Base-by-base conservation (phyloP, 768 basidiomycete species). In the Gymnopilus junonius region DNA sequence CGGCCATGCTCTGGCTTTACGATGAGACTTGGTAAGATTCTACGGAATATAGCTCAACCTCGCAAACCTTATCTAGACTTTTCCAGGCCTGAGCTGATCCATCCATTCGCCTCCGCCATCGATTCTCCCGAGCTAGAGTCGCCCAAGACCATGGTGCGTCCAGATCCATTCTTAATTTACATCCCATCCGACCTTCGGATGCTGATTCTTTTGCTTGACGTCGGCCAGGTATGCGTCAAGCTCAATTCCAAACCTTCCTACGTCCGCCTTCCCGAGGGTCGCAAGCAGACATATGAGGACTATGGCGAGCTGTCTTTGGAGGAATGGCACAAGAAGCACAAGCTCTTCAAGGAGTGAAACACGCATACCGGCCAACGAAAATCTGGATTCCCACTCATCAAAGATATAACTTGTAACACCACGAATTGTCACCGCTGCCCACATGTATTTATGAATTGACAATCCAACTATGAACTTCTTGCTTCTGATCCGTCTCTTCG, bases 51-150 rank as follows among this genome's bases (percentile, higher is more conserved):
- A 7, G 23, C n/a, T 27, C 20, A 15, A 55, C 40, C 10, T 15
- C 11, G 25, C 8, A 6, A 37, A 37, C 21, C 20, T 40, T 15
- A 21, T 31, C 32, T 37, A 23, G 11, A 51, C 27, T 25, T 2
- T 3, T 21, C 8, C 45, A 89, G 88, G 88, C 87, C 88, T 0
- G 85, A 89, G 27, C 68, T 85, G 0, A 76, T 90, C 34, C 89
- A 90, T 59, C 89, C 89, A 3, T 90, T 89, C 64, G 88, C 88
- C 8, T 87, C 87, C 29, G 87, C 82, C 0, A 88, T 89, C 54
- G 89, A 90, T 59, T 80, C 79, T 4, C 87, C 87, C 2, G 78
- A 83, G n/a, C 79, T 90, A 14, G 80, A 82, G 35, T 63, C 68
- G 0, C 86, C 88, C 2, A 75, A 82, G 12, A 78, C 77, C 14